Base-by-base conservation (phyloP, 257 asterid species). In the Prunella vulgaris region DNA sequence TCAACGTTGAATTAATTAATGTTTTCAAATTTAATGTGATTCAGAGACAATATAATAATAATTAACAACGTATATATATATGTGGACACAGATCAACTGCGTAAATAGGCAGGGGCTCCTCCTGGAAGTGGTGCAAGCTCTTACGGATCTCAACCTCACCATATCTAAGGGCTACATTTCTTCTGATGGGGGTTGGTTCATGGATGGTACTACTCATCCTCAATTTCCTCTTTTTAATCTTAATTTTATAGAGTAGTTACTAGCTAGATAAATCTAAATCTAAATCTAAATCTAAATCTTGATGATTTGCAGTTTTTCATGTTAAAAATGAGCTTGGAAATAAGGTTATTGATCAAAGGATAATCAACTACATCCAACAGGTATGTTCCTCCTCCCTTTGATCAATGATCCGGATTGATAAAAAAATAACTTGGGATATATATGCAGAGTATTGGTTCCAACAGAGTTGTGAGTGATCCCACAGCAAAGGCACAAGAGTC, bases 181-280 rank as follows among this genome's bases (percentile, higher is more conserved):
- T 14, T 86, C 90, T 51, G 95, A 90, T 83, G 93, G 85, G 12
- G 95, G 83, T 6, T 90, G 95, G 93, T 80, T 84, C 82, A 88
- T 90, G 95, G 93, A 88, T 72, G 95, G 97, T 90, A 83, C 13
- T 7, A 24, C 6, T 20, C 53, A n/a, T 13, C 6, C 49, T 10
- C 44, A 32, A 24, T 40, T 27, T 49, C 21, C 0, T 22, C 21
- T 5, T 22, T 56, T 17, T 4, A 7, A 0, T 22, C 62, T 53
- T 4, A 9, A 21, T 1, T 18, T 7, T 48, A 14, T 28, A 6
- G 33, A 6, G 9, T 32, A 32, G 56, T 48, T 15, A 6, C 56
- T n/a, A n/a, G 56, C n/a, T n/a, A n/a, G n/a, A n/a, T n/a, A n/a
- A n/a, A n/a, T n/a, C n/a, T n/a, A n/a, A n/a, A n/a, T n/a, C n/a